Percentiles rank a stretch among this genome's conserved stretches.
Conservation (phyloP, 2,329 filamentous ascomycete genomes). For the Fusarium temperatum region DNA sequence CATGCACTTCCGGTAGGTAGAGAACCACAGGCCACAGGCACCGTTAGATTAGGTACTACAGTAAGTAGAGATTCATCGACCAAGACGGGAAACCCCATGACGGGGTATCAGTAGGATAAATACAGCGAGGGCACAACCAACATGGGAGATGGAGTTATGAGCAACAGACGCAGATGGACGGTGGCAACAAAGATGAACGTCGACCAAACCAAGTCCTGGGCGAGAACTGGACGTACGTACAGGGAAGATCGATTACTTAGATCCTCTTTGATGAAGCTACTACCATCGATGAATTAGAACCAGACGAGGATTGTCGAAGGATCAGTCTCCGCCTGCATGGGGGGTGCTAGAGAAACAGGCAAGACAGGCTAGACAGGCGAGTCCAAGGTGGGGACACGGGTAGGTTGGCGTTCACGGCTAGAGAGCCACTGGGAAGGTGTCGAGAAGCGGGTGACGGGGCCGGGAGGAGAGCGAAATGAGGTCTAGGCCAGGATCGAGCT, state of each 20-base stretch:
- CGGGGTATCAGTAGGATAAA: constrained; percentile 35
- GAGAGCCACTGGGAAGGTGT: constrained; percentile 40
- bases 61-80: constrained; percentile 37
- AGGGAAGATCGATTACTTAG: constrained; percentile 38
- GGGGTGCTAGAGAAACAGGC: constrained; percentile 35
- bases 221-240: constrained; percentile 20
- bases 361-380: constrained; percentile 16
- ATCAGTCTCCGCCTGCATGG: constrained; percentile 42
- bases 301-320: constrained; percentile 40
- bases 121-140: constrained; percentile 30
- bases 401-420: constrained; percentile 36
- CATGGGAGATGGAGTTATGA: constrained; percentile 22
- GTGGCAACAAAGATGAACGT: constrained; percentile 37
- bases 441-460: constrained; percentile 43
- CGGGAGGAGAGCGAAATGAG: constrained; percentile 44
- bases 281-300: constrained; percentile 41
- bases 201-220: constrained; percentile 16
- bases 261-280: constrained; percentile 36
- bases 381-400: constrained; percentile 39
- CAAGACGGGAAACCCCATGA: constrained; percentile 30
- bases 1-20: constrained; percentile 32
- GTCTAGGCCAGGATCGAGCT: constrained; percentile 37
- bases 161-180: constrained; percentile 27
- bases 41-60: constrained; percentile 27
- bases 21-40: constrained; percentile 21